Percentiles rank a stretch among this genome's conserved stretches.
These are phyloP conservation scores for Cystobasidium onofrii DNA, from an alignment of 768 basidiomycete genomes.

Conservation along the genomic window DNA sequence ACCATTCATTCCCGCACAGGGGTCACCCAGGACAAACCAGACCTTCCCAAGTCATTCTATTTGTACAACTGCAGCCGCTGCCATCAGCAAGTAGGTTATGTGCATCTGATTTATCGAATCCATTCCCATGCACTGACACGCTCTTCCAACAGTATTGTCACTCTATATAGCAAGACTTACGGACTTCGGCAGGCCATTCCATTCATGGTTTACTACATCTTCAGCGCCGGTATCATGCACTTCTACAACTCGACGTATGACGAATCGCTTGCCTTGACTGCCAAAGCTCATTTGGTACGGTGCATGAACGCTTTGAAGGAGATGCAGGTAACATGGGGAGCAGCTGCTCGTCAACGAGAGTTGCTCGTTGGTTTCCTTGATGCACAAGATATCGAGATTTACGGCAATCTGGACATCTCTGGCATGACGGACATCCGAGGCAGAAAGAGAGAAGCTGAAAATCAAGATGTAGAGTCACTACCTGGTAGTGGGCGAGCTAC, in stretches of 20 bases:
- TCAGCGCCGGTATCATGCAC: slow-evolving; percentile 44
- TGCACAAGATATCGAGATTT: neutral
- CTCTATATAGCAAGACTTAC: slow-evolving; percentile 42
- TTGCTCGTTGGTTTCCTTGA: slow-evolving; percentile 6
- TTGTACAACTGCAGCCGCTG: slow-evolving; percentile 43
- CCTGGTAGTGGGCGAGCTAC: slow-evolving; percentile 1
- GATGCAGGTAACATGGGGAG: slow-evolving; percentile 37
- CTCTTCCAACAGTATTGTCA: slow-evolving; percentile 28
- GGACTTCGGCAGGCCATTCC: slow-evolving; percentile 42
- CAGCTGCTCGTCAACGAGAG: slow-evolving; percentile 35
- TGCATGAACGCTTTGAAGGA: slow-evolving; percentile 41
- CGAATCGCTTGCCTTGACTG: slow-evolving; percentile 37
- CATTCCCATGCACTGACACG: neutral
- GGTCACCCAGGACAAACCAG: slow-evolving; percentile 33
- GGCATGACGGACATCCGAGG: neutral
- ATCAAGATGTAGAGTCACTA: slow-evolving; percentile 22
- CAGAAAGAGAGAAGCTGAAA: slow-evolving; percentile 25
- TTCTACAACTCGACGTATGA: slow-evolving; percentile 48
- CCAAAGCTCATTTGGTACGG: slow-evolving; percentile 37
- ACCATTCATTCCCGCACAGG: slow-evolving; percentile 43
- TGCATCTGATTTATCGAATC: too few relatives aligned
- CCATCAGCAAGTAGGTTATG: slow-evolving; percentile 39
- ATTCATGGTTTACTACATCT: slow-evolving; percentile 44
- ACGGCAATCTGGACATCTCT: neutral
- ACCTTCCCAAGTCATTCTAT: slow-evolving; percentile 40